Percentiles rank a stretch among this genome's conserved stretches.
These are phyloP conservation scores for Cryptococcus amylolentus DNA, from an alignment of 1,284 basidiomycete genomes.

Conservation along the genomic window DNA sequence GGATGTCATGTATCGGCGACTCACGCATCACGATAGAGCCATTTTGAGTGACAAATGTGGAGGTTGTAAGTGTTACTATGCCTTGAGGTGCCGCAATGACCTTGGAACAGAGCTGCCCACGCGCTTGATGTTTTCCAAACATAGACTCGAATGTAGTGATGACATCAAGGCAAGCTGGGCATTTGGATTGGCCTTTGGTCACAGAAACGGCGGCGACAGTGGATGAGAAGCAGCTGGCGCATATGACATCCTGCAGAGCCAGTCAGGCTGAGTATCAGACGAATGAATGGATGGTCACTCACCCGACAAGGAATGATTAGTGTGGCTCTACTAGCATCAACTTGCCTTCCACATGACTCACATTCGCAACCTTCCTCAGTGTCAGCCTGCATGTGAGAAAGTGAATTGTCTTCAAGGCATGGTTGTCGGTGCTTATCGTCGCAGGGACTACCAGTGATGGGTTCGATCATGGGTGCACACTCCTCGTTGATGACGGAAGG, in stretches of 20 bases:
- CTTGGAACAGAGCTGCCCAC: not conserved
- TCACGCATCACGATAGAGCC: too few relatives aligned
- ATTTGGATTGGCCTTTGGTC: constrained; percentile 25
- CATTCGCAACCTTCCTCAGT: constrained; percentile 3
- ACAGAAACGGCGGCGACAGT: constrained; percentile 36
- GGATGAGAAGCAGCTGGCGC: constrained; percentile 39
- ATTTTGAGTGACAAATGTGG: too few relatives aligned
- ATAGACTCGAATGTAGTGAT: constrained; percentile 21
- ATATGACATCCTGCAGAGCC: constrained; percentile 26
- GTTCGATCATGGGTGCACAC: not conserved
- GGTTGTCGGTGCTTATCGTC: not conserved
- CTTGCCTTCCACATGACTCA: constrained; percentile 17
- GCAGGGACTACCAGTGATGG: not conserved
- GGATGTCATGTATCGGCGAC: too few relatives aligned
- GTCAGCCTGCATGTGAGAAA: not conserved
- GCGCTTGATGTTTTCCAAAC: not conserved
- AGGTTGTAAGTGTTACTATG: too few relatives aligned
- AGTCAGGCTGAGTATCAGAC: not conserved
- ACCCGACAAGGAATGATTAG: constrained; percentile 32
- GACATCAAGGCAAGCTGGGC: constrained; percentile 28
- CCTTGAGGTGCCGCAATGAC: not conserved
- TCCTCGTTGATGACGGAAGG: not conserved
- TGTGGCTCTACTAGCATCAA: constrained; percentile 12
- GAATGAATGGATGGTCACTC: constrained; percentile 2
- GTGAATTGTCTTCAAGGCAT: not conserved